phyloP scores from a whole-genome alignment of 257 asterid species.

The Coffea canephora region DNA sequence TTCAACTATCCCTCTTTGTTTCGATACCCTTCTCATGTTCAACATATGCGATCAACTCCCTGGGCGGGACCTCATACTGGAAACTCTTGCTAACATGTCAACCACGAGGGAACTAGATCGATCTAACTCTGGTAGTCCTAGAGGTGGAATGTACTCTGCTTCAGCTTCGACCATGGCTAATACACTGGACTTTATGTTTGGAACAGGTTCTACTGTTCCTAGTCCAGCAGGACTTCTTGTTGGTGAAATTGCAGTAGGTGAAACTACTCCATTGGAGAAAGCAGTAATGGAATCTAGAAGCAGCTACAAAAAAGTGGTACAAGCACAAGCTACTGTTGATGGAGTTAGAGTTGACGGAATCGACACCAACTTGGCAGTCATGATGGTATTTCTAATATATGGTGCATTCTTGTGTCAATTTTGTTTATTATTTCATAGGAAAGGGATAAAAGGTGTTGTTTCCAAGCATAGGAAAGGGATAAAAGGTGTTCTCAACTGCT shows the following conservation, averaged over 20 bases:
- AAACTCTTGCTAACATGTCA: constrained; percentile 69
- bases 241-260: constrained; percentile 87
- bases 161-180: constrained; percentile 73
- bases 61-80: constrained; percentile 80
- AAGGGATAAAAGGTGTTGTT: not conserved
- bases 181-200: constrained; percentile 61
- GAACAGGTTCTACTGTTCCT: constrained; percentile 47
- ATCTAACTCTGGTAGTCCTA: constrained; percentile 37
- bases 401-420: not conserved
- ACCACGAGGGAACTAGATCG: constrained; percentile 41
- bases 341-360: constrained; percentile 92
- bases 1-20: constrained; percentile 39
- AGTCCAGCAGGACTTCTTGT: constrained; percentile 53
- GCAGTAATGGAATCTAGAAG: constrained; percentile 82
- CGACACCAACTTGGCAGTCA: constrained; percentile 89
- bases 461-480: not conserved
- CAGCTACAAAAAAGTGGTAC: constrained; percentile 64
- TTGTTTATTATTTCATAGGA: not conserved
- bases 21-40: constrained; percentile 79
- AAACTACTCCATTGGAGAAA: constrained; percentile 68
- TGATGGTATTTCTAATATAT: constrained; percentile 55
- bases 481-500: not conserved
- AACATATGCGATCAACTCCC: constrained; percentile 93
- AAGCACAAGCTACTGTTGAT: constrained; percentile 83
- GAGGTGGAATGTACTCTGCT: constrained; percentile 52